Base-by-base conservation (phyloP, 768 basidiomycete genomes). In the Boletus insuetus region DNA sequence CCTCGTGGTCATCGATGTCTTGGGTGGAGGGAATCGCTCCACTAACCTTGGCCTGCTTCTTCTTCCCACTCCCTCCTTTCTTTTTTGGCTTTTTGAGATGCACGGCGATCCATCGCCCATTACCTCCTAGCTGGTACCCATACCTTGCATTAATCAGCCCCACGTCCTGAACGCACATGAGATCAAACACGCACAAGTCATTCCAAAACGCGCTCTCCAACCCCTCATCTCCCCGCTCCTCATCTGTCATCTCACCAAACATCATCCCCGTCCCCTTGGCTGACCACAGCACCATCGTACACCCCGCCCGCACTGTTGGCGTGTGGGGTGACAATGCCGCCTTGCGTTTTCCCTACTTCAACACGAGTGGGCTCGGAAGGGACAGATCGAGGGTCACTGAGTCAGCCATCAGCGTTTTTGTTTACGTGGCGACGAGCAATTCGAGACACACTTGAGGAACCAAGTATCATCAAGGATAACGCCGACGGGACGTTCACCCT, bases 381-480 rank as follows among this genome's bases (percentile, higher is more conserved):
- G 68, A 46, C 3, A 51, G 45, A 31, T 72, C 66, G 12, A 72
- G 47, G 24, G 70, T 63, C 50, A 78, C 76, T 78, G 43, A 16
- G 20, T 32, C 2, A 3, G 14, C 40, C 11, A 32, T 56, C 4
- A 43, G 24, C 12, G 19, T 10, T 12, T 26, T 20, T 2, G 41
- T 12, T 7, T 22, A 19, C 10, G 32, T 37, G 13, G 35, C 3
- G 4, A n/a, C 8, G 24, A 2, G 1, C 35, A 20, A 19, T 37
- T 20, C 8, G 35, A 46, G 13, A 70, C 79, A 3, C 51, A 90
- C 87, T 82, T 81, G 7, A 97, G 77, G 49, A 94, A 76, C 94
- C 93, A 97, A 0, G 89, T 91, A 64, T 97, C 93, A 17, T 93
- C 91, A 7, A 95, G 77, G 74, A 90, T 92, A n/a, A 93, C 76